Base-by-base conservation (phyloP, 331 rosid species). In the Saraca asoca region DNA sequence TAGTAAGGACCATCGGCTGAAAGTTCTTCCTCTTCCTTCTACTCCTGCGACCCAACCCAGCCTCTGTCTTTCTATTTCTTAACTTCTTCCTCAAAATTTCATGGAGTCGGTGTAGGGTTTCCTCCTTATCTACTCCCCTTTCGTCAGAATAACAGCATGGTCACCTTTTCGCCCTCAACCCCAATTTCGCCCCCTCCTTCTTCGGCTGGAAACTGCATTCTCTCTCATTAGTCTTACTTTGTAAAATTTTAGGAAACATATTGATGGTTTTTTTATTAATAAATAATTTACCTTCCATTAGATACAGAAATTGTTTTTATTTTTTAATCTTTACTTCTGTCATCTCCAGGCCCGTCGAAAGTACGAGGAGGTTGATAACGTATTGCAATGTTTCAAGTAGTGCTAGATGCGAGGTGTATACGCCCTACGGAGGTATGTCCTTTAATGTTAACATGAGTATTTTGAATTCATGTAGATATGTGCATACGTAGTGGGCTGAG, bases 401-500 rank as follows among this genome's bases (percentile, higher is more conserved):
- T 57, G 64, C 80, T 58, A 79, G 70, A 56, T 92, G 98, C 74
- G 80, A 90, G 9, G 79, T 85, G 39, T 96, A 85, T 71, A 12
- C 95, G 33, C 94, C 96, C 4, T 79, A 78, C 42, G 96, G 73
- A 83, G 98, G 98, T 91, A 73, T 24, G 58, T 48, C n/a, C 55
- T 66, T 66, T 11, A 5, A 0, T 6, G 48, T 71, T 49, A 6
- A 7, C 46, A 43, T 70, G 49, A 24, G 3, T 24, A 24, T 24
- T 1, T 3, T 24, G 12, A 48, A 58, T 57, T 49, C 49, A 46
- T 49, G 8, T 41, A 2, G 9, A 51, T 9, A 19, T 51, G 52
- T 62, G 7, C 17, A 46, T 70, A 14, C 43, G 18, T 49, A 34
- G 17, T 67, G 44, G 57, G 16, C 57, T 60, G 49, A 58, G 55